phyloP scores from a whole-genome alignment of 306 rosid species.

The Fagus sylvatica region DNA sequence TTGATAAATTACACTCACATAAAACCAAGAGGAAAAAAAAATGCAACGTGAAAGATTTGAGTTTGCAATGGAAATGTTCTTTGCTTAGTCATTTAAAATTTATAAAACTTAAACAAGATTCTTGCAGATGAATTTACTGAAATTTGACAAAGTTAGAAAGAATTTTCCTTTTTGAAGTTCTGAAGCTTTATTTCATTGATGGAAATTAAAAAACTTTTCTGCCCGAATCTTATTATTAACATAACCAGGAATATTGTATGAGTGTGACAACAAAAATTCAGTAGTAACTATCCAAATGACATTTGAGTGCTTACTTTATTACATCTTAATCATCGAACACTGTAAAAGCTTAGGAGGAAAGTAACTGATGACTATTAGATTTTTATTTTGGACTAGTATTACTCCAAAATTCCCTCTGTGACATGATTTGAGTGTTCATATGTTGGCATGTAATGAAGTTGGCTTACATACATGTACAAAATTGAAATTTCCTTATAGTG shows the following conservation, averaged over 20 bases:
- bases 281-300: too few relatives aligned
- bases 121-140: background rate
- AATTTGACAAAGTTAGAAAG: background rate
- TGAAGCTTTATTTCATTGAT: too few relatives aligned
- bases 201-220: background rate
- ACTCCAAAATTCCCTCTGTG: background rate
- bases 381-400: background rate
- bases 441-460: conserved; percentile 3
- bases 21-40: background rate
- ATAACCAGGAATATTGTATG: too few relatives aligned
- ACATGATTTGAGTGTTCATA: conserved; percentile 16
- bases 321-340: too few relatives aligned
- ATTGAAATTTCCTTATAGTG: background rate
- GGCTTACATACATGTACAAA: background rate
- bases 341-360: too few relatives aligned
- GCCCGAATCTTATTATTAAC: background rate
- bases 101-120: background rate
- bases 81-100: background rate
- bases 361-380: too few relatives aligned
- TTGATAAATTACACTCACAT: background rate
- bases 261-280: too few relatives aligned
- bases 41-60: background rate
- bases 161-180: background rate
- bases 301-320: too few relatives aligned
- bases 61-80: background rate